Evolutionary conservation across 306 rosid genomes (phyloP), one percentile per base, ranked within the genome.

Genomic region (Corylus avellana): DNA sequence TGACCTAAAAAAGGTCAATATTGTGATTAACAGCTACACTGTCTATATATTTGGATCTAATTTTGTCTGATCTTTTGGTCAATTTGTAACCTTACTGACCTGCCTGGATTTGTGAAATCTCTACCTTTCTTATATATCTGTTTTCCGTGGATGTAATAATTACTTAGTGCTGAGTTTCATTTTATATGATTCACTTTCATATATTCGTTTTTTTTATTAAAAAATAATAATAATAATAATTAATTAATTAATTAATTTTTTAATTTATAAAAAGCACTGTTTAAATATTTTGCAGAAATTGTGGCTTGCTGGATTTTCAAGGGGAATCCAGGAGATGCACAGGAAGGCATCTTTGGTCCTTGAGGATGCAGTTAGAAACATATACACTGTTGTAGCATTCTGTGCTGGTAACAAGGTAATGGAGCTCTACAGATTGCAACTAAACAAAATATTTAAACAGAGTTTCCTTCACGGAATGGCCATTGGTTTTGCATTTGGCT

Each of bases 321-420:
- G 97, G 87, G 99, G 99, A 55, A 96, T 96, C 75, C 99, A 96
- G 92, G 99, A 96, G 92, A 96, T 96, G 99, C 99, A 96, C 85
- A 82, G 96, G 83, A 96, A 93, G 81, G 99, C 99, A 70, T 96
- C 99, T 79, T 89, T 96, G 91, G 99, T 96, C 88, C 99, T 96
- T 46, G 99, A 96, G 86, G 99, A 96, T 80, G 98, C 99, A 64
- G 99, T 96, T 81, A 84, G 99, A 89, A 96, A 96, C 83, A 96
- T 96, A 66, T 96, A 96, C 92, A 96, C 99, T 72, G 99, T 96
- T 72, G 99, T 93, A 76, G 97, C 99, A 80, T 96, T 93, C 85
- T 96, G 98, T 88, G 99, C 98, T 70, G 97, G 99, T 84, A 93
- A 93, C 80, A 93, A 96, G 91, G 99, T 96, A 61, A 93, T 96